These are phyloP conservation scores for Posidonia australis DNA, from an alignment of 106 monocot genomes.

Conservation along the genomic window DNA sequence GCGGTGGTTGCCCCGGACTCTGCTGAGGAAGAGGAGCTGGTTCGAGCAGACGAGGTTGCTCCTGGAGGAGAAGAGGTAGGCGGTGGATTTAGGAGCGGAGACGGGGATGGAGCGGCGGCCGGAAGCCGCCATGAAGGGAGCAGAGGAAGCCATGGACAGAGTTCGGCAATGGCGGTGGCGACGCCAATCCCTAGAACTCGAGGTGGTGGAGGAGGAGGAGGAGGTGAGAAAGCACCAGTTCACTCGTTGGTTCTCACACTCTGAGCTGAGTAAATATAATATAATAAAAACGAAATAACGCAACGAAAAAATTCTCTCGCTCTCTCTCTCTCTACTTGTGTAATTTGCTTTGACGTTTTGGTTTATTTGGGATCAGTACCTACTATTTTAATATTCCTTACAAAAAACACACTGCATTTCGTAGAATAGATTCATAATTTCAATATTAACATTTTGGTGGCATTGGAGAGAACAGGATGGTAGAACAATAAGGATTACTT, in stretches of 20 bases:
- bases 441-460: too few relatives aligned
- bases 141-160: slow-evolving; percentile 11
- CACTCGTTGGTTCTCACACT: background rate
- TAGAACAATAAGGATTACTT: background rate
- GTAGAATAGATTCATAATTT: too few relatives aligned
- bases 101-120: background rate
- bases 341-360: too few relatives aligned
- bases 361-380: too few relatives aligned
- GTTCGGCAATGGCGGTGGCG: too few relatives aligned
- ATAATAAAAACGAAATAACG: background rate
- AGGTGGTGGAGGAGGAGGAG: background rate
- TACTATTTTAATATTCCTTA: too few relatives aligned
- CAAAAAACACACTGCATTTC: too few relatives aligned
- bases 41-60: slow-evolving; percentile 4
- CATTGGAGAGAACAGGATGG: background rate
- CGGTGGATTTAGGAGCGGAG: slow-evolving; percentile 8
- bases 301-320: too few relatives aligned
- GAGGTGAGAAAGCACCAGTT: background rate
- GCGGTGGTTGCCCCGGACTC: slow-evolving; percentile 8
- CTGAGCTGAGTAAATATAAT: background rate
- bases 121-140: slow-evolving; percentile 16
- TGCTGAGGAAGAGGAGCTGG: slow-evolving; percentile 9
- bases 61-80: background rate
- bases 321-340: too few relatives aligned
- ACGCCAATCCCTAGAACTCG: background rate